Evolutionary conservation across 495 filamentous ascomycete genomes (phyloP), one percentile per base, ranked within the genome.

Genomic region (Neurospora intermedia): DNA sequence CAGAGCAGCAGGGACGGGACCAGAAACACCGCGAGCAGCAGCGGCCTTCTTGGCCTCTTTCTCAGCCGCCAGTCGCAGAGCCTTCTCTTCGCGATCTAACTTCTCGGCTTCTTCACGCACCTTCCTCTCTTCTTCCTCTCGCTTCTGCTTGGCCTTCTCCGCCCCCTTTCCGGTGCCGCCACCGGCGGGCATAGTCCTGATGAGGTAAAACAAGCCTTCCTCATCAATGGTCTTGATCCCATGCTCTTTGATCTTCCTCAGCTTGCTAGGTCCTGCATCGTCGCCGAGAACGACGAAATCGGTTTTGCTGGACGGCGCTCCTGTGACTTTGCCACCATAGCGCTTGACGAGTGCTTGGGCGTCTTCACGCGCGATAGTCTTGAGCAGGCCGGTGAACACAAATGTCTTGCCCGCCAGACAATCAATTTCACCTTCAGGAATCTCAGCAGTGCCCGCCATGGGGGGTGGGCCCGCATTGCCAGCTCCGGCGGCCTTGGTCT

Each of bases 331-430:
- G 74, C 96, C 96, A 54, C 96, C 96, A 81, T 97, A 93, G 72
- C 90, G 89, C 79, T 98, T 98, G 31, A 98, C 93, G 6, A 99
- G 83, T 41, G 87, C 88, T 74, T 95, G 92, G 35, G 90, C 96
- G 73, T 96, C 93, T n/a, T 94, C 92, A 71, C 96, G 89, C 38
- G 90, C 91, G 69, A 98, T 84, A 0, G 87, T 90, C 45, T 92
- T 87, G 41, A 97, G 85, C 23, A 97, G 83, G 31, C 96, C 96
- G 16, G 96, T 98, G 74, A 99, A 99, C n/a, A 99, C 96, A 77
- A 99, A 99, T 0, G 90, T 89, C 73, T 98, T 84, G n/a, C 96
- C 96, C 59, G 92, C 89, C 69, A 99, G 86, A 79, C 96, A 99
- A 76, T 98, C 94, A 18, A 96, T 92, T 70, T 89, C 91, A 9